phyloP scores from a whole-genome alignment of 805 yeast species.

The Ogataea salicorniae region DNA sequence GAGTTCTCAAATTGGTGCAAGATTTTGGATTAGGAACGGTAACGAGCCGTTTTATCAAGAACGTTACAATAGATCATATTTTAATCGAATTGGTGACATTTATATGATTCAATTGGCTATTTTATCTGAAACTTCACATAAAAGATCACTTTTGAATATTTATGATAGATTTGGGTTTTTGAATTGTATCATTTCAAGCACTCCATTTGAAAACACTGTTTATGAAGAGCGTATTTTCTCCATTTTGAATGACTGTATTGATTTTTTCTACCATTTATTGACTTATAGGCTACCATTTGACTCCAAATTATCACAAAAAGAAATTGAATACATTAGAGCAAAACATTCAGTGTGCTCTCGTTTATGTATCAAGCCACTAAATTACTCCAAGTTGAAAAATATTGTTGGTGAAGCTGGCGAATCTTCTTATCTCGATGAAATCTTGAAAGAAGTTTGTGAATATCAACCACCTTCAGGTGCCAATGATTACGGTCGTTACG shows the following conservation, averaged over 20 bases:
- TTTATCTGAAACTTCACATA: slow-evolving; percentile 33
- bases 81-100: slow-evolving; percentile 35
- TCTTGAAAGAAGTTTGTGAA: slow-evolving; percentile 52
- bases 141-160: slow-evolving; percentile 33
- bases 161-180: slow-evolving; percentile 55
- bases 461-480: slow-evolving; percentile 64
- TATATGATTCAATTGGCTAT: slow-evolving; percentile 42
- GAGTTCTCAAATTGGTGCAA: slow-evolving; percentile 54
- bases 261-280: slow-evolving; percentile 41
- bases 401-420: slow-evolving; percentile 22
- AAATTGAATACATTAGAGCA: slow-evolving; percentile 19
- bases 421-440: slow-evolving; percentile 41
- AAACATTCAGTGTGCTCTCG: slow-evolving; percentile 43
- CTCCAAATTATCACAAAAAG: slow-evolving; percentile 11
- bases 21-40: slow-evolving; percentile 77
- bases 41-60: slow-evolving; percentile 26
- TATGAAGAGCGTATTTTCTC: slow-evolving; percentile 46
- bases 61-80: slow-evolving; percentile 14
- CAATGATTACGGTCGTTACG: slow-evolving; percentile 62
- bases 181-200: slow-evolving; percentile 11
- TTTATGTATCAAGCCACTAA: slow-evolving; percentile 46
- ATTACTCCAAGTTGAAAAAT: slow-evolving; percentile 45
- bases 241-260: slow-evolving; percentile 38
- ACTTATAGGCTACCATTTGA: slow-evolving; percentile 28
- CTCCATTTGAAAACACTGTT: slow-evolving; percentile 29